Base-by-base conservation (phyloP, 2,329 filamentous ascomycete genomes). In the Didymella pomorum region DNA sequence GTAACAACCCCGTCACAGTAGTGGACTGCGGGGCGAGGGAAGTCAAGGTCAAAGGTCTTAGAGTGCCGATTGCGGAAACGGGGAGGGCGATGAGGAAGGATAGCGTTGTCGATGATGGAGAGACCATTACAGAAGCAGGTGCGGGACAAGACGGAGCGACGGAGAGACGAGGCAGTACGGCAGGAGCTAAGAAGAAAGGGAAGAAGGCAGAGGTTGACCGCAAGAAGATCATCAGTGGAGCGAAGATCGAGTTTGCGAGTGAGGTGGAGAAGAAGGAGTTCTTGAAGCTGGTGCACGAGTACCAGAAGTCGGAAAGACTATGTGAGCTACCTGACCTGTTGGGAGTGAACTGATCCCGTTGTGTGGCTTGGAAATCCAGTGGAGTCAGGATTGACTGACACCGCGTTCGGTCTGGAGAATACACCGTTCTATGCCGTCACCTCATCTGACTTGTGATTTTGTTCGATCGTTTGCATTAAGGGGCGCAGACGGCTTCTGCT, bases 181-280 rank as follows among this genome's bases (percentile, higher is more conserved):
- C 21, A 25, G n/a, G 8, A 1, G 10, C 11, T 4, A 48, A 28
- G 23, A 46, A 58, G 1, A 54, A 63, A 35, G 45, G 43, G 2
- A 58, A 47, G 8, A 46, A 25, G 35, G 60, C 44, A 26, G 64
- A 64, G 9, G 58, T 75, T 2, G 71, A 77, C 4, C 73, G 71
- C 60, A 75, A 74, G 52, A 79, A 76, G 59, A 70, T 72, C 29
- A 76, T 82, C n/a, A 74, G 67, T 9, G 79, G 79, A 1, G 75
- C 79, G 3, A 72, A 70, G 65, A 75, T 82, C 16, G 79, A 81
- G 62, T 82, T 82, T 65, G 76, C 75, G 49, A 76, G 62, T 2
- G 78, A 80, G 41, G 70, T 69, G 23, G 79, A 81, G 66, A 78
- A 79, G 67, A 68, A 56, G 25, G 63, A 69, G 50, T 82, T 82